Evolutionary conservation across 345 rosid species (phyloP).

Genomic region (Boechera stricta): DNA sequence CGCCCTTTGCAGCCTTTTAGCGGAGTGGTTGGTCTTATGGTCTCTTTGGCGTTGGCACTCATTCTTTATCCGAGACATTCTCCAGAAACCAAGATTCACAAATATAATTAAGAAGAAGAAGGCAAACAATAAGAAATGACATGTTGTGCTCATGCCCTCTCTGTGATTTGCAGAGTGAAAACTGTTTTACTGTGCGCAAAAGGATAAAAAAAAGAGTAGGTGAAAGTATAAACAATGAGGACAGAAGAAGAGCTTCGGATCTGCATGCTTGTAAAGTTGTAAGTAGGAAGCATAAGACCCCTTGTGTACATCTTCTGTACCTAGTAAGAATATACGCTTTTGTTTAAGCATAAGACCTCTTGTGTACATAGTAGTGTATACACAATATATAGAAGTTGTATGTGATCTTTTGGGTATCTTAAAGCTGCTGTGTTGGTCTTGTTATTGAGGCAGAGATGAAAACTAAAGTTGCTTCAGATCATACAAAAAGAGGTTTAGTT

Average conservation of each 20-base stretch:
- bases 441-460: constrained; percentile 7
- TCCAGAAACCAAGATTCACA: constrained; percentile 34
- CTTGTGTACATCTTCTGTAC: constrained; percentile 34
- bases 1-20: constrained; percentile 80
- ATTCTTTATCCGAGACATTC: constrained; percentile 63
- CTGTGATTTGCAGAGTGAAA: constrained; percentile 17
- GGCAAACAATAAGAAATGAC: constrained; percentile 6
- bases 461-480: constrained; percentile 14
- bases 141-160: constrained; percentile 10
- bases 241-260: constrained; percentile 31
- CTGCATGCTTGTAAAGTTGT: constrained; percentile 1
- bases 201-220: not conserved
- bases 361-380: constrained; percentile 18
- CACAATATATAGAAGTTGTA: constrained; percentile 18
- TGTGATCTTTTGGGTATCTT: constrained; percentile 18
- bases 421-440: not conserved
- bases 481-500: not conserved
- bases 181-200: not conserved
- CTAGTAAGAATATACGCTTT: not conserved
- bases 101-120: constrained; percentile 9
- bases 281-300: constrained; percentile 27
- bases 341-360: not conserved
- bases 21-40: constrained; percentile 73
- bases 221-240: constrained; percentile 3
- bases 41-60: constrained; percentile 59